Evolutionary conservation across 1,284 basidiomycete genomes (phyloP), one percentile per base, ranked within the genome.

Genomic region (Erythrobasidium hasegawianum): DNA sequence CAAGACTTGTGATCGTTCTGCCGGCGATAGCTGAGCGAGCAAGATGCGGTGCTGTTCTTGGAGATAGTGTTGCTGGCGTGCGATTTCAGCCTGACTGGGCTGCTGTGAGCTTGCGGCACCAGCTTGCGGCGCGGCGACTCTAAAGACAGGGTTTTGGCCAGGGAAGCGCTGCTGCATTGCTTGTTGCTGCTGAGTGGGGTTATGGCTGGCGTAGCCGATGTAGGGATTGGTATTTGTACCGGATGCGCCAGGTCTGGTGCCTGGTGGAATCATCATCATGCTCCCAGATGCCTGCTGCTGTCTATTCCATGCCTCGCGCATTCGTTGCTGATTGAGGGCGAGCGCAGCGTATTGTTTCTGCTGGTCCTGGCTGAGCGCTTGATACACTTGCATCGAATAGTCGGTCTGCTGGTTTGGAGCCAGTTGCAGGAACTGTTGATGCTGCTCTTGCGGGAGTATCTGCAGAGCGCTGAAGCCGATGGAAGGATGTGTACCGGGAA

Each of bases 331-430:
- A 7, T 5, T 14, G 5, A 7, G 43, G 7, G 43, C 43, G 5
- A 7, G 43, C 43, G 4, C 7, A 5, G 43, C 16, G 22, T 47
- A 47, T 4, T 47, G 43, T 24, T n/a, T 47, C 47, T 58, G 55
- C 29, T 57, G 55, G 26, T 57, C 55, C 11, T n/a, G 41, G 14
- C 39, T 18, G 16, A 65, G 45, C 3, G 55, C 47, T 14, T 65
- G 56, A 45, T 33, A 65, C 8, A 65, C 62, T 27, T 58, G 62
- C 62, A 65, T 24, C 1, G 62, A 65, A 24, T 65, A 65, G 16
- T 65, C 62, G 16, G 62, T 65, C 47, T 65, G 62, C 56, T 65
- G 62, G 16, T 49, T 39, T 7, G 62, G 62, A 29, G 62, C 55
- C 24, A 65, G 26, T 20, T 49, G 45, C 39, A 57, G 55, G 45